Evolutionary conservation across 2,329 filamentous ascomycete genomes (phyloP), one percentile per base, ranked within the genome.

Genomic region (Alternaria sp.): DNA sequence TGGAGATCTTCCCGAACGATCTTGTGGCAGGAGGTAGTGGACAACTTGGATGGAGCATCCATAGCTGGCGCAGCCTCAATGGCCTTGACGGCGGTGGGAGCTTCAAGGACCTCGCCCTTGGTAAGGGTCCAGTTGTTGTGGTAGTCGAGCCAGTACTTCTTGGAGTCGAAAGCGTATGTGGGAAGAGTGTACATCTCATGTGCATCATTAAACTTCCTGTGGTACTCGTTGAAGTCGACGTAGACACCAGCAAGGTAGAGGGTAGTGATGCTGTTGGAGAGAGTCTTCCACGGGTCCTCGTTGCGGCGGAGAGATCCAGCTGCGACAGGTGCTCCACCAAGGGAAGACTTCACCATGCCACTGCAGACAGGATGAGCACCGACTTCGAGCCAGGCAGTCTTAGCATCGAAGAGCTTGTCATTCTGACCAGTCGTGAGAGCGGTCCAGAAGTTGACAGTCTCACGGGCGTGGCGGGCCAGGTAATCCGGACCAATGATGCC

Each of bases 131-230:
- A 94, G 78, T 93, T 89, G 65, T 92, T 90, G 65, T 85, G 83
- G 77, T 92, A 92, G 74, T 88, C 87, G 15, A 92, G 84, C 89
- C 89, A 92, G 79, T 92, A 92, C 69, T 87, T 88, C 83, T 92
- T 92, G 66, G 87, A 82, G 75, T 93, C 89, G 75, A 89, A 93
- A 0, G 84, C 84, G 75, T 93, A 93, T 0, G 86, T 84, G 2
- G 90, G 90, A 5, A 93, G 81, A n/a, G 86, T 82, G n/a, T 91
- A 80, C 15, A 92, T 81, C 45, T 86, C 82, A 45, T 89, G 85
- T 1, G 84, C 83, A 41, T 81, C 75, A 68, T 87, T 86, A 75
- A 89, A 91, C 57, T 88, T 84, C 46, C 84, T 82, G 78, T 92
- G 88, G 73, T 87, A 92, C 78, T 93, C 91, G 63, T 89, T 87